Evolutionary conservation across 176 grass and related monocot genomes (phyloP), one percentile per base, ranked within the genome.

Genomic region (Juncus inflexus): DNA sequence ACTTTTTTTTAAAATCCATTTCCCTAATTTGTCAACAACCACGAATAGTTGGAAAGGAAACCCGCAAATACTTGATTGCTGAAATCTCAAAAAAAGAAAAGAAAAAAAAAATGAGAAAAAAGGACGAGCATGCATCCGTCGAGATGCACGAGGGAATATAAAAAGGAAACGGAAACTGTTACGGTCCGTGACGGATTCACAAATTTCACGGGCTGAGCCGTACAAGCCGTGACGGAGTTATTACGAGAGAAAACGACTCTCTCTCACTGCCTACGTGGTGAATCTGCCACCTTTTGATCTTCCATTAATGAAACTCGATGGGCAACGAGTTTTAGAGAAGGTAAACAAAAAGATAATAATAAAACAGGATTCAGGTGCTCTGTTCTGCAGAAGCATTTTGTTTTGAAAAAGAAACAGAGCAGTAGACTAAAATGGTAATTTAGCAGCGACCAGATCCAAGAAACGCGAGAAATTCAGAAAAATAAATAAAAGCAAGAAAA

Each of bases 381-480:
- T 28, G 19, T 28, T 28, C 19, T 47, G 43, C 9, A 47, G 6
- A 47, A 47, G 43, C 43, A 47, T 6, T 47, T 47, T 47, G 9
- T 6, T 47, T 42, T 52, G 5, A 0, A 3, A 12, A 42, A 12
- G 50, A 12, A 11, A 60, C 65, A 78, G 69, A 57, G 41, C 49
- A 19, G 64, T 62, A 78, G 66, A 69, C 65, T 63, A 57, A 53
- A 12, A 39, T 36, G 1, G 63, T 66, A 54, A 12, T 64, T 73
- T 81, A 72, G 15, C 40, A 15, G 69, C 47, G 63, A 70, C 73
- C 67, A 80, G 84, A 80, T 83, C 89, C 78, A 87, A 79, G 42
- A 58, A 37, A 53, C 14, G 9, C 38, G 35, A 49, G 59, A 47
- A 55, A 68, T 61, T 64, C 38, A 3, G 36, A 78, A 72, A 35